Conservation (phyloP, 495 filamentous ascomycete genomes). For the Geopyxis carbonaria region DNA sequence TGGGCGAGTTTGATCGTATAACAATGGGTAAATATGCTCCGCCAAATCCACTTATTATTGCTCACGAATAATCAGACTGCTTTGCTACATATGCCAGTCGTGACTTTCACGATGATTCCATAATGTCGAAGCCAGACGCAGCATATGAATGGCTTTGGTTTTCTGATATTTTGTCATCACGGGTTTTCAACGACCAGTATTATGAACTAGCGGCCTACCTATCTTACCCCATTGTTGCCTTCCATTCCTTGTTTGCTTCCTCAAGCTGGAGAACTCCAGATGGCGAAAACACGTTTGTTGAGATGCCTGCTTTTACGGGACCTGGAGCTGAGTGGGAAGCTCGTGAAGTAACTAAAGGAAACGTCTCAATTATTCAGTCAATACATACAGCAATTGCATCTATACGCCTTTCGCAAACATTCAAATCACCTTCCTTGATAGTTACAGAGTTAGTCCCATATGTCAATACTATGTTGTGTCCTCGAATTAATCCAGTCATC, state of each 20-base stretch:
- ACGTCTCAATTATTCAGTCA: slow-evolving; percentile 36
- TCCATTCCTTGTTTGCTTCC: slow-evolving; percentile 77
- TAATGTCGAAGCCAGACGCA: slow-evolving; percentile 66
- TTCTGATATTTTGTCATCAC: slow-evolving; percentile 62
- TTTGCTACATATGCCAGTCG: slow-evolving; percentile 71
- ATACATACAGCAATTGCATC: slow-evolving; percentile 30
- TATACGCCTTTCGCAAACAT: slow-evolving; percentile 51
- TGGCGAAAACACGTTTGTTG: slow-evolving; percentile 36
- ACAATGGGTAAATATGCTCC: slow-evolving; percentile 36
- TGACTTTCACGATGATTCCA: slow-evolving; percentile 80
- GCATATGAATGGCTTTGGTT: slow-evolving; percentile 94
- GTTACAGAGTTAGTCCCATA: slow-evolving; percentile 71
- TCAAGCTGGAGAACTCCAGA: slow-evolving; percentile 28
- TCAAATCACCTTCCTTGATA: slow-evolving; percentile 56
- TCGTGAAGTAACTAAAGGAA: slow-evolving; percentile 53
- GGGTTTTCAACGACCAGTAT: slow-evolving; percentile 54
- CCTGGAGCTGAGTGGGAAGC: slow-evolving; percentile 63
- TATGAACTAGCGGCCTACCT: slow-evolving; percentile 76
- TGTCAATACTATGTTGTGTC: slow-evolving; percentile 63
- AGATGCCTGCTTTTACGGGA: slow-evolving; percentile 54
- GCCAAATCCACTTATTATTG: not conserved
- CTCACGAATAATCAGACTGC: slow-evolving; percentile 33
- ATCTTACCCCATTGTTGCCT: slow-evolving; percentile 66
- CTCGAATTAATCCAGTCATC: slow-evolving; percentile 82
- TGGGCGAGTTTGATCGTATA: slow-evolving; percentile 76